Conservation (phyloP, 2,329 filamentous ascomycete species). For the Neopestalotiopsis sp. region DNA sequence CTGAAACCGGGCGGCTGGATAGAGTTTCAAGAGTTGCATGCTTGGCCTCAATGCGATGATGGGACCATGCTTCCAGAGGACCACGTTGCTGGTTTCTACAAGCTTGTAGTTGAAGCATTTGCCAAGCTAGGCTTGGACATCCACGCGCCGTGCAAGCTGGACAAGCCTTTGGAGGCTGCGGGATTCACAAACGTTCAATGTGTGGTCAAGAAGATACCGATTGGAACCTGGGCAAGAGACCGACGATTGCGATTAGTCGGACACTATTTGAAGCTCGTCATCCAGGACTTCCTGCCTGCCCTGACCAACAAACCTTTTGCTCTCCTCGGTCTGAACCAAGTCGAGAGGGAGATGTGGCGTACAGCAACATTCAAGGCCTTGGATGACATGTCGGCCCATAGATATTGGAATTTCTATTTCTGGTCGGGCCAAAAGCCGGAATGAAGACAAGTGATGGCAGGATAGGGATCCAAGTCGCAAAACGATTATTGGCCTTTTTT, state of each 20-base stretch:
- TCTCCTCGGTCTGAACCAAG: conserved; percentile 23
- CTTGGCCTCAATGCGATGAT: conserved; percentile 46
- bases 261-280: conserved; percentile 24
- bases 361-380: conserved; percentile 21
- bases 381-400: conserved; percentile 22
- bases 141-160: conserved; percentile 41
- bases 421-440: conserved; percentile 27
- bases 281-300: conserved; percentile 25
- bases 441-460: neutral
- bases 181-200: conserved; percentile 42
- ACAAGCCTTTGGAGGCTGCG: conserved; percentile 33
- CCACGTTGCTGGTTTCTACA: conserved; percentile 39
- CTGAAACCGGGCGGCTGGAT: conserved; percentile 56
- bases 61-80: conserved; percentile 48
- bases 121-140: conserved; percentile 45
- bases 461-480: neutral
- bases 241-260: conserved; percentile 20
- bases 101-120: conserved; percentile 33
- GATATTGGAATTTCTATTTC: conserved; percentile 29
- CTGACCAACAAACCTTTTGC: conserved; percentile 21
- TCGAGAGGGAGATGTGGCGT: conserved; percentile 27
- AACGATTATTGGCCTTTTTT: neutral
- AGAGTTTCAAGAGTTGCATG: conserved; percentile 54
- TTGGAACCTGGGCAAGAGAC: conserved; percentile 24
- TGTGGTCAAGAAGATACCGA: conserved; percentile 27